Percentiles rank a stretch among this genome's conserved stretches.
phyloP scores from a whole-genome alignment of 805 yeast genomes.

The Candida orba region DNA sequence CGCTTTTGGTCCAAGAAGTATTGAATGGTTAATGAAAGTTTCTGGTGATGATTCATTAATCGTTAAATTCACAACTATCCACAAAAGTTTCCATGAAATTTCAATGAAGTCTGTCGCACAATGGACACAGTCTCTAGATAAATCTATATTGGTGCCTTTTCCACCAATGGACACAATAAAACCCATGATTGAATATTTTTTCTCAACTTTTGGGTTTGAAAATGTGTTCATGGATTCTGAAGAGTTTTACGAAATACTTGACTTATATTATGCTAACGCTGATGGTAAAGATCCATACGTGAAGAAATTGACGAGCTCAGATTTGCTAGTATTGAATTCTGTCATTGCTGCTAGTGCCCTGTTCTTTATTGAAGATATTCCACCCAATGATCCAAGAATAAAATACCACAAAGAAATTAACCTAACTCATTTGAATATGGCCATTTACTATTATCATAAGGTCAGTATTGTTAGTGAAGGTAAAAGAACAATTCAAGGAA shows the following conservation, averaged over 20 bases:
- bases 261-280: conserved; percentile 10
- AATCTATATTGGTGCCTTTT: conserved; percentile 20
- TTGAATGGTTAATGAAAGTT: conserved; percentile 30
- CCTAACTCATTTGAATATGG: conserved; percentile 27
- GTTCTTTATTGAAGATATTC: not conserved
- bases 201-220: conserved; percentile 6
- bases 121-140: conserved; percentile 31
- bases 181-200: conserved; percentile 12
- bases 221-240: conserved; percentile 9
- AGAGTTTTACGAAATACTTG: conserved; percentile 15
- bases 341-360: conserved; percentile 20
- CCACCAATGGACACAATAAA: conserved; percentile 24
- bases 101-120: conserved; percentile 17
- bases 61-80: conserved; percentile 20
- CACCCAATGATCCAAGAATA: conserved; percentile 2
- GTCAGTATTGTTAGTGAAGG: conserved; percentile 45
- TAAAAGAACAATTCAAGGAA: conserved; percentile 41
- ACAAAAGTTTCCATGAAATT: conserved; percentile 12
- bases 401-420: conserved; percentile 24
- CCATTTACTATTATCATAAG: conserved; percentile 47
- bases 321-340: conserved; percentile 27
- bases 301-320: conserved; percentile 22
- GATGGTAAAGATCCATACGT: conserved; percentile 4
- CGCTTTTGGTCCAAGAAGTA: conserved; percentile 33
- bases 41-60: conserved; percentile 15